These are phyloP conservation scores for Raddia distichophylla DNA, from an alignment of 176 grass and related monocot species.

Conservation along the genomic window DNA sequence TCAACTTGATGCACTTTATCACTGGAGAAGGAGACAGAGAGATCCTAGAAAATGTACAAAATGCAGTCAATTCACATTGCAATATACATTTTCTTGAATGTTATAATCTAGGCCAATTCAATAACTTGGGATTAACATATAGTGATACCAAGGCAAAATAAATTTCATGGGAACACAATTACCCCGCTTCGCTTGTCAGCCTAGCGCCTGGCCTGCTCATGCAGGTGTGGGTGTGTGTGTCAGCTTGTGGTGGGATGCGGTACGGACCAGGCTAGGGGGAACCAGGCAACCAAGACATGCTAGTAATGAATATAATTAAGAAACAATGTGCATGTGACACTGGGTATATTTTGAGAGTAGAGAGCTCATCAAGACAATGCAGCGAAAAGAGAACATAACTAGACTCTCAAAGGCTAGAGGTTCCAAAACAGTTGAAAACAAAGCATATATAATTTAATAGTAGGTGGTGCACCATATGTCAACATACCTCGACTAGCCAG, in stretches of 20 bases:
- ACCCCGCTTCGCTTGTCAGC: too few relatives aligned
- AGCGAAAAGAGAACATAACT: neutral
- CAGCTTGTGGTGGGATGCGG: too few relatives aligned
- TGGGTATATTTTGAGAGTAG: neutral
- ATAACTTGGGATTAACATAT: constrained; percentile 3
- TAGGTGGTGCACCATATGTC: neutral
- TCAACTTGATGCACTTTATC: constrained; percentile 42
- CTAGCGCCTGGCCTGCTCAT: too few relatives aligned
- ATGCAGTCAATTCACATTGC: constrained; percentile 27
- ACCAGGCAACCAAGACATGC: too few relatives aligned
- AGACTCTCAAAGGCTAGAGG: neutral
- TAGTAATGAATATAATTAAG: neutral
- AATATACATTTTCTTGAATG: neutral
- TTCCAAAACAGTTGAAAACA: neutral
- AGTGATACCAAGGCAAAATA: constrained; percentile 9
- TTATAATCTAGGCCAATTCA: constrained; percentile 9
- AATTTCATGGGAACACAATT: neutral
- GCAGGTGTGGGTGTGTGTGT: too few relatives aligned
- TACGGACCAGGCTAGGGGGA: too few relatives aligned
- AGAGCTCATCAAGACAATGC: neutral
- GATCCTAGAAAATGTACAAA: constrained; percentile 66
- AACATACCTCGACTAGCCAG: too few relatives aligned
- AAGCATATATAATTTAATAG: neutral
- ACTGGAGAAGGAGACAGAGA: constrained; percentile 55
- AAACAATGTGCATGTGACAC: neutral